These are phyloP conservation scores for Mortierella sp. DNA, from an alignment of 371 early-diverging fungal genomes.

Conservation along the genomic window DNA sequence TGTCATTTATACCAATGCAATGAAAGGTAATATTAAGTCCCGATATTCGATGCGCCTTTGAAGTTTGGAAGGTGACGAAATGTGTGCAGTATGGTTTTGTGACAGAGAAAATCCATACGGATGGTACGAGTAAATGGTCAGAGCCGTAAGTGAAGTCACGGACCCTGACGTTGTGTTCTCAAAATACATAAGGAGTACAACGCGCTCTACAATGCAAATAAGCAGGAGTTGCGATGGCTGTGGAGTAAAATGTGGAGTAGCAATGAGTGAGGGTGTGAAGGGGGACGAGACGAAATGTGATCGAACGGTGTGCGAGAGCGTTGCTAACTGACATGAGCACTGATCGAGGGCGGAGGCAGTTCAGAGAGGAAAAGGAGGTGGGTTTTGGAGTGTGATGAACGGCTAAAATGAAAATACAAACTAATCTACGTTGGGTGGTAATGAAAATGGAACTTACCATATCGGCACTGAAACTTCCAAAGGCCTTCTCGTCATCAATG, in stretches of 20 bases:
- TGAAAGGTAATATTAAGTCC: no score
- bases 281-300: no score
- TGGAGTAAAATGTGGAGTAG: not conserved
- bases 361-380: not conserved
- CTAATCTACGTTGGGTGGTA: not conserved
- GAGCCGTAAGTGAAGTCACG: conserved; percentile 15
- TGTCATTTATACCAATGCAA: not conserved
- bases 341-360: not conserved
- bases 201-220: no score
- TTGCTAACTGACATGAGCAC: not conserved
- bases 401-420: no score
- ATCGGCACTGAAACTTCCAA: conserved; percentile 64
- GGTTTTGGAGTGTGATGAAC: not conserved
- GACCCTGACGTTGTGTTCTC: not conserved
- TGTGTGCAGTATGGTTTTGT: conserved; percentile 1
- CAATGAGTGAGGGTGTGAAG: conserved; percentile 1
- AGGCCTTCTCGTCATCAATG: conserved; percentile 59
- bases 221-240: not conserved
- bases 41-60: no score
- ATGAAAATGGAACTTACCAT: conserved; percentile 56
- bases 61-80: no score
- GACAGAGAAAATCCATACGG: not conserved
- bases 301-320: not conserved
- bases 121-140: no score
- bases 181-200: not conserved